Evolutionary conservation across 805 yeast species (phyloP).

Genomic region (Lachancea fermentati): DNA sequence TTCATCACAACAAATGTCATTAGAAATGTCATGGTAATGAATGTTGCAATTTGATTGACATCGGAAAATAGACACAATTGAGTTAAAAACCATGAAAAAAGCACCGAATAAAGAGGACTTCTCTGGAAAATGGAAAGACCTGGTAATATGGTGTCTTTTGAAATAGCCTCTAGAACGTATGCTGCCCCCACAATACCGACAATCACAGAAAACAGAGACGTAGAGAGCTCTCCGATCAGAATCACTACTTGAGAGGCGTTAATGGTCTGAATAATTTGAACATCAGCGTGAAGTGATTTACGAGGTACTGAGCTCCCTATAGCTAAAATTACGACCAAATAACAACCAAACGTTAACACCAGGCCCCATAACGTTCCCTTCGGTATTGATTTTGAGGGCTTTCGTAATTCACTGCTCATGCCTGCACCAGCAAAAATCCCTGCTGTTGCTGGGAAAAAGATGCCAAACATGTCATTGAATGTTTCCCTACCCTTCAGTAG

Average conservation of each 20-base stretch:
- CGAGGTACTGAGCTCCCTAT: slow-evolving; percentile 81
- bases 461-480: slow-evolving; percentile 83
- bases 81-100: slow-evolving; percentile 74
- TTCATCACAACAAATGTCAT: slow-evolving; percentile 95
- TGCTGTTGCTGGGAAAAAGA: slow-evolving; percentile 96
- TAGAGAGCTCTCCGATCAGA: slow-evolving; percentile 84
- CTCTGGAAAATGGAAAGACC: slow-evolving; percentile 57
- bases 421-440: slow-evolving; percentile 98
- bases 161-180: slow-evolving; percentile 81
- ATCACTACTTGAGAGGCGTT: slow-evolving; percentile 63
- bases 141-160: slow-evolving; percentile 85
- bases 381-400: slow-evolving; percentile 88
- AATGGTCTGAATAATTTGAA: slow-evolving; percentile 80
- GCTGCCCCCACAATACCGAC: slow-evolving; percentile 98
- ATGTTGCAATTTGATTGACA: slow-evolving; percentile 88
- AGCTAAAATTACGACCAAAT: slow-evolving; percentile 72
- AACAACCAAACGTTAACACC: slow-evolving; percentile 66
- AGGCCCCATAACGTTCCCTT: slow-evolving; percentile 89
- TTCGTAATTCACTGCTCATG: slow-evolving; percentile 89
- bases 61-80: slow-evolving; percentile 85
- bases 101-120: slow-evolving; percentile 61
- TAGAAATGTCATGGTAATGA: slow-evolving; percentile 93
- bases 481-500: slow-evolving; percentile 57
- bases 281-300: slow-evolving; percentile 65
- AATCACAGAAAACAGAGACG: slow-evolving; percentile 85